phyloP scores from a whole-genome alignment of 768 basidiomycete species.

The Agrocybe praecox region DNA sequence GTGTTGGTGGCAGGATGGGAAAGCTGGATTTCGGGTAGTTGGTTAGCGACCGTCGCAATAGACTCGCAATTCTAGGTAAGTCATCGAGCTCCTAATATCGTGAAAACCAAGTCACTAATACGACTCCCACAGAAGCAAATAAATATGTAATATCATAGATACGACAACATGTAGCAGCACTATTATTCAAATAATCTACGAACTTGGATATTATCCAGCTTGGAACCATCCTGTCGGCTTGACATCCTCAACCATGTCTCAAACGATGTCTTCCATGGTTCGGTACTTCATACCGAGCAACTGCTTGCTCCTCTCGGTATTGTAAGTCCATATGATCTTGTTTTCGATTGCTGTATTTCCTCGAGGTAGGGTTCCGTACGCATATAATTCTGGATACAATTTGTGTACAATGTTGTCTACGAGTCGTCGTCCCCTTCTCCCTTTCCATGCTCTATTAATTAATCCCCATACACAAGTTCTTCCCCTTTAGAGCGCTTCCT shows the following conservation, averaged over 20 bases:
- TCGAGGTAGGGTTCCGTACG: not conserved
- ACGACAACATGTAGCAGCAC: too few relatives aligned
- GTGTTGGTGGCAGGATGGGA: not conserved
- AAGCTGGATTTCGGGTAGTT: not conserved
- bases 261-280: not conserved
- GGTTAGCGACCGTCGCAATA: not conserved
- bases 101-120: too few relatives aligned
- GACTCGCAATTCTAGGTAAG: not conserved
- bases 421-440: too few relatives aligned
- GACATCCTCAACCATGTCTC: not conserved
- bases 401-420: not conserved
- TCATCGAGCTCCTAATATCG: too few relatives aligned
- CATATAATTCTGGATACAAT: not conserved
- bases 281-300: not conserved
- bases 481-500: too few relatives aligned
- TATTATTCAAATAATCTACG: not conserved
- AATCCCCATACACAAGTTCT: too few relatives aligned
- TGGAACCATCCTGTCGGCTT: not conserved
- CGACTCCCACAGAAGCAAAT: not conserved
- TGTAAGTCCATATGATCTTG: not conserved
- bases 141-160: too few relatives aligned
- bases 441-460: too few relatives aligned
- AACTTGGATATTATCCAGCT: not conserved
- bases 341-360: not conserved
- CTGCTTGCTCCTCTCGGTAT: not conserved